Percentiles rank a stretch among this genome's conserved stretches.
Conservation (phyloP, 305 asterid species). For the Fraxinus sp. region DNA sequence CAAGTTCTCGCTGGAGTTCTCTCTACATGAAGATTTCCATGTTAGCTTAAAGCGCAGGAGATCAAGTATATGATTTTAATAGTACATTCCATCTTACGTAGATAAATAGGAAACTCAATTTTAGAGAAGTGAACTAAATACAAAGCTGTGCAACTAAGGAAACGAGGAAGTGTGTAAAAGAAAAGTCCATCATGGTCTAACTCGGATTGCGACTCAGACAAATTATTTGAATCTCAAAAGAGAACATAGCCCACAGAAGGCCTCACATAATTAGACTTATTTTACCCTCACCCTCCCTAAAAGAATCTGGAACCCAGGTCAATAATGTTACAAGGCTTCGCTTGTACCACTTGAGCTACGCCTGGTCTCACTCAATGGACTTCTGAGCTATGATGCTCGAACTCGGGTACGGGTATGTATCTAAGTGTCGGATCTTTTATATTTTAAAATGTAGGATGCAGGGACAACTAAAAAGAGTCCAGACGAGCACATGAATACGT, state of each 20-base stretch:
- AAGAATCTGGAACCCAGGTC: background rate
- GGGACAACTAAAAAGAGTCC: too few relatives aligned
- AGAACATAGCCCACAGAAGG: slow-evolving; percentile 15
- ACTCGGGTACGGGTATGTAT: too few relatives aligned
- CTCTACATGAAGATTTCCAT: slow-evolving; percentile 49
- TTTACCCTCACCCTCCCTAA: background rate
- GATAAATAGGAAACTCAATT: slow-evolving; percentile 11
- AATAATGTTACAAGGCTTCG: background rate
- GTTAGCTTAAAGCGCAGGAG: slow-evolving; percentile 11
- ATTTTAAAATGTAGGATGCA: too few relatives aligned
- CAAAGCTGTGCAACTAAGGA: slow-evolving; percentile 9
- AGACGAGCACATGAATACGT: too few relatives aligned
- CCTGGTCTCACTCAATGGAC: background rate
- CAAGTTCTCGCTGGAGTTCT: slow-evolving; percentile 93
- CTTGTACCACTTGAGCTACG: background rate
- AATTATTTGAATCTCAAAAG: background rate
- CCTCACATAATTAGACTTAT: background rate
- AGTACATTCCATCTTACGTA: background rate
- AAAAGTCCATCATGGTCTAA: slow-evolving; percentile 11
- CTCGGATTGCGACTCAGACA: background rate
- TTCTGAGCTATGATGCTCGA: background rate
- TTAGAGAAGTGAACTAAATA: slow-evolving; percentile 15
- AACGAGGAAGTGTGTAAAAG: slow-evolving; percentile 3
- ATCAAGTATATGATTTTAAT: slow-evolving; percentile 4
- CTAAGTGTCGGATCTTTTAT: too few relatives aligned